Evolutionary conservation across 768 basidiomycete genomes (phyloP).

Genomic region (Lentinula lateritia): DNA sequence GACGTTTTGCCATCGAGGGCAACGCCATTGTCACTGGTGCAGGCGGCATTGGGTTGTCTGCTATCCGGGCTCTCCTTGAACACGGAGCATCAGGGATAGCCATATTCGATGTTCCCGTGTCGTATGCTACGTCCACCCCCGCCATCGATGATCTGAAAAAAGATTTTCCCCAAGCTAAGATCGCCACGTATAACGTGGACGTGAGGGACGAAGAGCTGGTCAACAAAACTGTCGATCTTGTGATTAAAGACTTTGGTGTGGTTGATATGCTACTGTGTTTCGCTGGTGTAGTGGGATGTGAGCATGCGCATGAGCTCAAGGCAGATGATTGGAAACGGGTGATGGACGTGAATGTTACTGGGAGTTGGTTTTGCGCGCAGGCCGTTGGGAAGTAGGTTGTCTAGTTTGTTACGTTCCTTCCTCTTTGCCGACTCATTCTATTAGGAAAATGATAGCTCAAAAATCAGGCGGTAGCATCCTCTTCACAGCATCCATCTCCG

Average conservation of each 20-base stretch:
- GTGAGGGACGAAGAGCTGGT: conserved; percentile 26
- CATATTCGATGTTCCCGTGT: conserved; percentile 23
- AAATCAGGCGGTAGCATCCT: conserved; percentile 35
- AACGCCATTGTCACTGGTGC: conserved; percentile 42
- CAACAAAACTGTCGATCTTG: conserved; percentile 14
- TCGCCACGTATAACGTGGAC: conserved; percentile 28
- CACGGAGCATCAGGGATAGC: conserved; percentile 34
- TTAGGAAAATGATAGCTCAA: conserved; percentile 36
- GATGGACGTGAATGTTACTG: conserved; percentile 37
- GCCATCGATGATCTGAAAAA: conserved; percentile 13
- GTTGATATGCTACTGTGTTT: conserved; percentile 36
- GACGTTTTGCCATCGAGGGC: conserved; percentile 31
- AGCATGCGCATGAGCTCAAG: conserved; percentile 24
- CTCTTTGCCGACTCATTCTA: background rate
- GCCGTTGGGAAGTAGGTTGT: conserved; percentile 29
- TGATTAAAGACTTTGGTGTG: conserved; percentile 22
- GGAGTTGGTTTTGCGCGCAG: conserved; percentile 40
- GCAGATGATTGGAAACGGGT: conserved; percentile 30
- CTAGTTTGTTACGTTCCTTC: background rate
- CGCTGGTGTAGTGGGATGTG: conserved; percentile 32
- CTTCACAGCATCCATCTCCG: conserved; percentile 38
- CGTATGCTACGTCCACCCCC: conserved; percentile 17
- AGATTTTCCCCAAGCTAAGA: conserved; percentile 28
- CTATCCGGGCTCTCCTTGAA: conserved; percentile 35
- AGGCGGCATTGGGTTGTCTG: conserved; percentile 30